Percentiles rank a stretch among this genome's conserved stretches.
Evolutionary conservation across 2,329 filamentous ascomycete species (phyloP).

Genomic region (Fusarium sacchari): DNA sequence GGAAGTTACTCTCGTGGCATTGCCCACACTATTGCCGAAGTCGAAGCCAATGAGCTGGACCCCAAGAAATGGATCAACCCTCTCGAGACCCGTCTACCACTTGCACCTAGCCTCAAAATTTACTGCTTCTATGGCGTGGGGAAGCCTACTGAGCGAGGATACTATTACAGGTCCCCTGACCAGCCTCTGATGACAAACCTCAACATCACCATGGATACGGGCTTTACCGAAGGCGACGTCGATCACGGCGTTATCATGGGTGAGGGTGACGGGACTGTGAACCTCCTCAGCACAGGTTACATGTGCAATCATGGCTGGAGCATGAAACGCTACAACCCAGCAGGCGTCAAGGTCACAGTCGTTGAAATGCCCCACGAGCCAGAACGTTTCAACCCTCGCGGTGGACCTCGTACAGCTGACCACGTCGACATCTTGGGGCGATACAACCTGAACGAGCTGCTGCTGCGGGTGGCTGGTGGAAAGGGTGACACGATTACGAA

Average conservation of each 20-base stretch:
- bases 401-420: conserved; percentile 78
- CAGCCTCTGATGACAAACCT: conserved; percentile 71
- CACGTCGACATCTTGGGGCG: conserved; percentile 96
- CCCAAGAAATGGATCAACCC: conserved; percentile 93
- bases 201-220: conserved; percentile 79
- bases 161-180: conserved; percentile 84
- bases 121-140: conserved; percentile 98
- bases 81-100: conserved; percentile 84
- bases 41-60: conserved; percentile 83
- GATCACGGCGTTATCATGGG: conserved; percentile 96
- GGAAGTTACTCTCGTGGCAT: conserved; percentile 88
- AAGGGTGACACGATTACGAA: conserved; percentile 82
- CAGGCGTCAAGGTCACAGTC: conserved; percentile 80
- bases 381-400: conserved; percentile 86
- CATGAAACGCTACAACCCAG: conserved; percentile 92
- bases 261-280: conserved; percentile 96
- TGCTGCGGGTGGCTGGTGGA: conserved; percentile 86
- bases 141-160: conserved; percentile 91
- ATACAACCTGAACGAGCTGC: conserved; percentile 88
- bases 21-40: conserved; percentile 80
- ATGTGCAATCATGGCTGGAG: conserved; percentile 98
- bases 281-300: conserved; percentile 89
- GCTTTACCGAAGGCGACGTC: conserved; percentile 65
- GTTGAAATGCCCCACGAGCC: conserved; percentile 98
- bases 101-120: conserved; percentile 90